A percentile compares a stretch with the other conserved stretches of the same genome.
phyloP scores from a whole-genome alignment of 208 protist species.

The Leishmania tropica region DNA sequence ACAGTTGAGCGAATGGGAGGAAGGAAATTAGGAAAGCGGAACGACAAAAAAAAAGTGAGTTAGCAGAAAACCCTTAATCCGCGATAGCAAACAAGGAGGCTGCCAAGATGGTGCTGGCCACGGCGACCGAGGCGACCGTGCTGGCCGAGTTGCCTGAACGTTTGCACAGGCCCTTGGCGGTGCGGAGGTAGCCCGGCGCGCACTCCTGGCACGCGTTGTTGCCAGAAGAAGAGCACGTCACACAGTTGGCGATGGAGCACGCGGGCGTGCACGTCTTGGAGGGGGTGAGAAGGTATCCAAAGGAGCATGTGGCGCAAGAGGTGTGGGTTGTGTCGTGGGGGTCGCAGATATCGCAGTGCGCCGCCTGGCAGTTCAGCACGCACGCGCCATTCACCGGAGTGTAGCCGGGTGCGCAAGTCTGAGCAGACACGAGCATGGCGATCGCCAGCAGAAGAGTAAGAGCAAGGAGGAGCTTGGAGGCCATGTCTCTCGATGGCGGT shows the following conservation, averaged over 20 bases:
- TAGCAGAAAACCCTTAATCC: not conserved
- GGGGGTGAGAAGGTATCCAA: not conserved
- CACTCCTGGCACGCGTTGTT: slow-evolving; percentile 1
- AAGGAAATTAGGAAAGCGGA: not conserved
- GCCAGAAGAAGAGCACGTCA: not conserved
- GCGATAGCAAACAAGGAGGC: not conserved
- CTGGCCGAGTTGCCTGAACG: not conserved
- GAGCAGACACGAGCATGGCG: slow-evolving; percentile 1
- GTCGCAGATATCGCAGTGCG: slow-evolving; percentile 8
- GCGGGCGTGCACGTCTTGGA: not conserved
- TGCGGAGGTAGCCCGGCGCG: not conserved
- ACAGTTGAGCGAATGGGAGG: not conserved
- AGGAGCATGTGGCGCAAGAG: not conserved
- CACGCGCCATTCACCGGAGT: not conserved
- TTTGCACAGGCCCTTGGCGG: not conserved
- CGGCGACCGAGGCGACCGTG: not conserved
- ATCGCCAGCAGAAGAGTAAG: slow-evolving; percentile 6
- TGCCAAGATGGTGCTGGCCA: not conserved
- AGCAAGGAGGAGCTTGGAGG: not conserved
- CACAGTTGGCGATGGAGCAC: slow-evolving; percentile 4
- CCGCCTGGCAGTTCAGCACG: not conserved
- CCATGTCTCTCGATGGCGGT: not conserved
- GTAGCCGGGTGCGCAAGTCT: not conserved
- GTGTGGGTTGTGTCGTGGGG: not conserved
- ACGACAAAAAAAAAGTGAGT: not conserved